phyloP scores from a whole-genome alignment of 2,329 filamentous ascomycete species.

The Xylariaceae sp. region DNA sequence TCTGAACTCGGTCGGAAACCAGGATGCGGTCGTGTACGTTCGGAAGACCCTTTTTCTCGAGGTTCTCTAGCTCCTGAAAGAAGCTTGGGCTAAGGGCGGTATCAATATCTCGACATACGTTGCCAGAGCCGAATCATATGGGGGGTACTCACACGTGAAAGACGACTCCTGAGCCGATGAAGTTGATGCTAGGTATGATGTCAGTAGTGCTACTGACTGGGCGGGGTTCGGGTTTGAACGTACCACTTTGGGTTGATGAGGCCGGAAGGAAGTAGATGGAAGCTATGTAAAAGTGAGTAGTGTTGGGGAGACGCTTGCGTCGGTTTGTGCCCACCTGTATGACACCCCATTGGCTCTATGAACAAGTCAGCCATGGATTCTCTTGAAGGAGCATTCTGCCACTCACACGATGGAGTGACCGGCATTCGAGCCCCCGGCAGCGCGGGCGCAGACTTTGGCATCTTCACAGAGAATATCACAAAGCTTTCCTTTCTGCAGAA shows the following conservation, averaged over 20 bases:
- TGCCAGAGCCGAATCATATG: neutral
- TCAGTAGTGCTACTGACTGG: neutral
- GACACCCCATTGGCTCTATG: slow-evolving; percentile 2
- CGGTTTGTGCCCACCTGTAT: slow-evolving; percentile 1
- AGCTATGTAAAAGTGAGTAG: neutral
- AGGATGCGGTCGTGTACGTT: slow-evolving; percentile 3
- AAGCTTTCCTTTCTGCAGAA: slow-evolving; percentile 3
- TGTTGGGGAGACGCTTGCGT: neutral
- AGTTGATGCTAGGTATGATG: neutral
- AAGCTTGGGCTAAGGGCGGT: neutral
- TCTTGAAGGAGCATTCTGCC: neutral
- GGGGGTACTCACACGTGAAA: neutral
- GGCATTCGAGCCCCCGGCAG: slow-evolving; percentile 1
- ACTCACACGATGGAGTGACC: neutral
- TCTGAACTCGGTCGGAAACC: slow-evolving; percentile 1
- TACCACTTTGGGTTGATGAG: neutral
- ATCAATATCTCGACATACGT: neutral
- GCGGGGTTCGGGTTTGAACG: neutral
- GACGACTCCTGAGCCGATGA: neutral
- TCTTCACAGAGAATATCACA: neutral
- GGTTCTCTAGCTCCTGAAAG: neutral
- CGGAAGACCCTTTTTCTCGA: neutral
- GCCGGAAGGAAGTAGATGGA: neutral
- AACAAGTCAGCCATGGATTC: neutral
- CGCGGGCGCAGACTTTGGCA: slow-evolving; percentile 1